phyloP scores from a whole-genome alignment of 495 filamentous ascomycete species.

The Penicillium chermesinum region DNA sequence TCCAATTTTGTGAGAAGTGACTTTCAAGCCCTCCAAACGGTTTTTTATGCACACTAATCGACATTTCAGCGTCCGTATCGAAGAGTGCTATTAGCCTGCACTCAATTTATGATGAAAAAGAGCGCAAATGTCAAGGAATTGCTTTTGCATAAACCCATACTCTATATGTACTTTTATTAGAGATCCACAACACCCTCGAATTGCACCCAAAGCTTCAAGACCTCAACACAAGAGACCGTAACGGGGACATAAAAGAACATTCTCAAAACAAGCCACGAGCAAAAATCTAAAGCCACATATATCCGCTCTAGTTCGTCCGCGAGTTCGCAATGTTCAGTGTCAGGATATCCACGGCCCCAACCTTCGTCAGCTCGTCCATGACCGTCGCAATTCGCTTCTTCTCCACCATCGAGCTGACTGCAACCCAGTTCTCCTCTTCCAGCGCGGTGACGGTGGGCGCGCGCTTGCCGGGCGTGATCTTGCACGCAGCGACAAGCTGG shows the following conservation, averaged over 20 bases:
- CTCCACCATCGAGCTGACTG: constrained; percentile 89
- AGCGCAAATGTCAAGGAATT: too few relatives aligned
- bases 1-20: too few relatives aligned
- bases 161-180: background rate
- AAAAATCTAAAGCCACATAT: background rate
- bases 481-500: constrained; percentile 59
- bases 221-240: too few relatives aligned
- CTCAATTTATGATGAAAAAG: too few relatives aligned
- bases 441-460: constrained; percentile 85
- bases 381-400: constrained; percentile 80
- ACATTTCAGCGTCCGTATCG: too few relatives aligned
- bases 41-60: too few relatives aligned
- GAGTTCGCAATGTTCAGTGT: constrained; percentile 87
- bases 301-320: constrained; percentile 42
- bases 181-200: background rate
- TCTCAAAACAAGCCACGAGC: too few relatives aligned
- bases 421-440: constrained; percentile 88
- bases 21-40: too few relatives aligned
- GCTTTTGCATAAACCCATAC: too few relatives aligned
- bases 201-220: too few relatives aligned
- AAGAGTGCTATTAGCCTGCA: too few relatives aligned
- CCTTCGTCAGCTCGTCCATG: constrained; percentile 80
- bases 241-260: too few relatives aligned
- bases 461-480: constrained; percentile 89
- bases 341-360: constrained; percentile 84